Percentiles rank a stretch among this genome's conserved stretches.
Conservation (phyloP, 441 rosid species). For the Hura crepitans region DNA sequence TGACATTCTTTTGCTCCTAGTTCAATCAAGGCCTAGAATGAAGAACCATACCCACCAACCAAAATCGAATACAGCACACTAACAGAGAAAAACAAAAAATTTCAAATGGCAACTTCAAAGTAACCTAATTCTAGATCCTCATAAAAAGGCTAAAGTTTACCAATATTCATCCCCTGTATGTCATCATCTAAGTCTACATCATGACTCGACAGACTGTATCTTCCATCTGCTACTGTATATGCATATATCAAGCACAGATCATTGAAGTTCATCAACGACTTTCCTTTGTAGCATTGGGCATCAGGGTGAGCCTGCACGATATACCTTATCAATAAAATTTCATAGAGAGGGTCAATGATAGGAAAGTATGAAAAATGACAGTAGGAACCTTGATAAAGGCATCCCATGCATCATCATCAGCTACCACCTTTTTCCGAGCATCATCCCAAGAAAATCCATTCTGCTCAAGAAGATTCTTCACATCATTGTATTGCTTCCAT, state of each 20-base stretch:
- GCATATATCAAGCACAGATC: constrained; percentile 58
- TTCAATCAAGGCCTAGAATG: background rate
- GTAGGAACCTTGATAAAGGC: constrained; percentile 34
- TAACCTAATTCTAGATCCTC: background rate
- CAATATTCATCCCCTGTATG: constrained; percentile 38
- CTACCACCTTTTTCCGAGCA: constrained; percentile 41
- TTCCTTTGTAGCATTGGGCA: constrained; percentile 39
- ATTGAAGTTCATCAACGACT: constrained; percentile 40
- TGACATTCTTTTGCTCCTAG: background rate
- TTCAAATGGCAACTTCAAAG: constrained; percentile 8
- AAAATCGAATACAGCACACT: background rate
- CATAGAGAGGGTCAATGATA: background rate
- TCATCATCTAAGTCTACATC: constrained; percentile 62
- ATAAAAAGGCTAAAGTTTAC: constrained; percentile 26
- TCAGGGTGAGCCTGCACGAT: constrained; percentile 50
- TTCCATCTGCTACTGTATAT: constrained; percentile 59
- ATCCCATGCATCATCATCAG: constrained; percentile 40
- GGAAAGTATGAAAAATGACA: background rate
- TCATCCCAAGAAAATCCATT: constrained; percentile 54
- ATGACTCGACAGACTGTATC: constrained; percentile 65
- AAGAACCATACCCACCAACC: background rate
- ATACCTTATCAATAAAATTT: constrained; percentile 15
- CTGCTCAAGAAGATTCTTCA: constrained; percentile 51
- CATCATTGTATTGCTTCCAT: constrained; percentile 54
- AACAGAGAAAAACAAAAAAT: background rate